These are phyloP conservation scores for Aspergillus quadrilineatus DNA, from an alignment of 2,329 filamentous ascomycete species.

Conservation along the genomic window DNA sequence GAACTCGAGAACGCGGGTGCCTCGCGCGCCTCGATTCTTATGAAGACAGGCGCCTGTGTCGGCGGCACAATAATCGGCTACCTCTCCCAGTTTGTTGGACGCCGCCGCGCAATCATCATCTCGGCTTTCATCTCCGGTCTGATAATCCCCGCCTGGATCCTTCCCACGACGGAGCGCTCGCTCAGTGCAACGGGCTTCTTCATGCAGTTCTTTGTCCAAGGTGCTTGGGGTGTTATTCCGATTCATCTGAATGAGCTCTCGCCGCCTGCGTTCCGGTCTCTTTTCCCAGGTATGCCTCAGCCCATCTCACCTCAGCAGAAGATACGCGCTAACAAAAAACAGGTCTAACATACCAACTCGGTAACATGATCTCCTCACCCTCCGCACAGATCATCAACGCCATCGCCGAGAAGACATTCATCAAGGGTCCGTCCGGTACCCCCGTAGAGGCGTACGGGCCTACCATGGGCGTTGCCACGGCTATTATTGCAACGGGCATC, in stretches of 20 bases:
- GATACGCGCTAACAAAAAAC: constrained; percentile 1
- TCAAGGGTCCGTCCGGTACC: constrained; percentile 56
- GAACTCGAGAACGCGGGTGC: constrained; percentile 63
- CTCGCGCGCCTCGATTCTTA: constrained; percentile 73
- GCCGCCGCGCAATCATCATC: constrained; percentile 56
- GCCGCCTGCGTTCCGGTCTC: constrained; percentile 70
- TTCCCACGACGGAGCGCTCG: constrained; percentile 42
- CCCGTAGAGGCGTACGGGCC: constrained; percentile 69
- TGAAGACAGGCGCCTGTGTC: constrained; percentile 75
- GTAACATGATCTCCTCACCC: constrained; percentile 62
- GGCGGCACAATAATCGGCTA: constrained; percentile 59
- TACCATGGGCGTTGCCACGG: constrained; percentile 72
- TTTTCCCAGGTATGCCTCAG: constrained; percentile 52
- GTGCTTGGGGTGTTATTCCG: constrained; percentile 67
- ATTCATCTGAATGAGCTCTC: constrained; percentile 77
- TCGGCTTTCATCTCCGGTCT: constrained; percentile 64
- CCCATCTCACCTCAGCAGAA: background rate
- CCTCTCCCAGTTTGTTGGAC: constrained; percentile 71
- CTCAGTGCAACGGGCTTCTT: constrained; percentile 38
- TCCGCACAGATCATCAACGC: constrained; percentile 76
- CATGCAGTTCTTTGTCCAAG: constrained; percentile 67
- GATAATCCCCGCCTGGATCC: constrained; percentile 73
- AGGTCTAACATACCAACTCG: constrained; percentile 68
- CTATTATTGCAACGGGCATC: constrained; percentile 72
- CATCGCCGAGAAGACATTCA: constrained; percentile 62